Conservation (phyloP, 805 yeast species). For the Yamadazyma philogaea region DNA sequence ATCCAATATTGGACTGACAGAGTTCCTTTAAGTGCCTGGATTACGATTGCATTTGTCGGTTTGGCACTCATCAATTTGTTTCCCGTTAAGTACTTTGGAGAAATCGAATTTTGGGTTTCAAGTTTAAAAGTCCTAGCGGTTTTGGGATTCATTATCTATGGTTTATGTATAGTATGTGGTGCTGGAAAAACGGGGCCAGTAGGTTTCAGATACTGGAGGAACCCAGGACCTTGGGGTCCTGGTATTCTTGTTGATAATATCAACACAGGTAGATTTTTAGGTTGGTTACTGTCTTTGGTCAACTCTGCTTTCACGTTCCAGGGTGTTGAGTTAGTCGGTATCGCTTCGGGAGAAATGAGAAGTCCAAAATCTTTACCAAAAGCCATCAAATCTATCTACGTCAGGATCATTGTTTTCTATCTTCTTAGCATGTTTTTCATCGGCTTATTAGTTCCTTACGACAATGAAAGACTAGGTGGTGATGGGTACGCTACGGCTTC, state of each 20-base stretch:
- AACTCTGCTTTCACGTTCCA: constrained; percentile 79
- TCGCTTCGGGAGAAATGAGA: constrained; percentile 70
- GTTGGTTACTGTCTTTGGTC: constrained; percentile 66
- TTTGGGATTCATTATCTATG: constrained; percentile 65
- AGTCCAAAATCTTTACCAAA: constrained; percentile 71
- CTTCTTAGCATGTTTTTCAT: constrained; percentile 62
- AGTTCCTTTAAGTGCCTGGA: constrained; percentile 74
- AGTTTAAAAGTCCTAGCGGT: constrained; percentile 64
- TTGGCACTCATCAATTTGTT: constrained; percentile 54
- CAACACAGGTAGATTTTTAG: constrained; percentile 59
- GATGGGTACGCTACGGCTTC: constrained; percentile 48
- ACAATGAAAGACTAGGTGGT: constrained; percentile 54
- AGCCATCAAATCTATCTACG: constrained; percentile 66
- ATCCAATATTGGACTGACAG: constrained; percentile 63
- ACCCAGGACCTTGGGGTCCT: constrained; percentile 75
- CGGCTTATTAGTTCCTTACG: constrained; percentile 67
- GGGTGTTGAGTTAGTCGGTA: constrained; percentile 75
- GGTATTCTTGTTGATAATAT: constrained; percentile 50
- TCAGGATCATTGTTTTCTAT: constrained; percentile 65
- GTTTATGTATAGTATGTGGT: constrained; percentile 71
- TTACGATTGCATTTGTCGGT: constrained; percentile 59
- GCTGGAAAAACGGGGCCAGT: constrained; percentile 67
- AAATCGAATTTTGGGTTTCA: constrained; percentile 74
- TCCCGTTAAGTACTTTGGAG: constrained; percentile 72
- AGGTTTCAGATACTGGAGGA: constrained; percentile 78